phyloP scores from a whole-genome alignment of 2,329 filamentous ascomycete species.

The Lachnellula suecica region DNA sequence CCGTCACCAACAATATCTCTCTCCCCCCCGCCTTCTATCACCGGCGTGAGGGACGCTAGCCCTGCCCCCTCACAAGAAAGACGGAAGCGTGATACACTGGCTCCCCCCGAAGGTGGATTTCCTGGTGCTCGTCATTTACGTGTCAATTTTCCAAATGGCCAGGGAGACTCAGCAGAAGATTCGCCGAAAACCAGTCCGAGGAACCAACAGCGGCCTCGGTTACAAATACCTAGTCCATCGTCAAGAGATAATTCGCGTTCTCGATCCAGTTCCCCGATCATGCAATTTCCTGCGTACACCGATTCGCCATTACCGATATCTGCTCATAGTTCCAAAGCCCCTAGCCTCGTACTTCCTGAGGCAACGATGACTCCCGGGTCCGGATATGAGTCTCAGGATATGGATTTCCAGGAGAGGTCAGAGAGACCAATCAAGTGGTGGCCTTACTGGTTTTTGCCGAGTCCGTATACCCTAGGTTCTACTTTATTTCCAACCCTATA shows the following conservation, averaged over 20 bases:
- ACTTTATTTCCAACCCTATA: constrained; percentile 87
- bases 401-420: constrained; percentile 30
- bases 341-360: constrained; percentile 32
- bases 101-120: constrained; percentile 40
- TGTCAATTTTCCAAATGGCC: constrained; percentile 34
- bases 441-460: constrained; percentile 73
- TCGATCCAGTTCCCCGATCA: constrained; percentile 26
- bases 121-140: constrained; percentile 31
- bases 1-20: constrained; percentile 36
- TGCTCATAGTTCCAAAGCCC: constrained; percentile 24
- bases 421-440: constrained; percentile 65
- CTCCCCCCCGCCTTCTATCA: constrained; percentile 25
- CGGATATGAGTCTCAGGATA: constrained; percentile 19
- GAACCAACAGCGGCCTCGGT: constrained; percentile 19
- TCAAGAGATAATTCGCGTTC: constrained; percentile 30
- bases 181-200: constrained; percentile 18
- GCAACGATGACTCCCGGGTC: constrained; percentile 23
- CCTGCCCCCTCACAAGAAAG: constrained; percentile 28
- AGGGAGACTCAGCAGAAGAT: constrained; percentile 14
- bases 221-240: constrained; percentile 27
- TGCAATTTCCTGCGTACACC: constrained; percentile 32
- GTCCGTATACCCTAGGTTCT: constrained; percentile 67
- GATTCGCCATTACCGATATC: constrained; percentile 33
- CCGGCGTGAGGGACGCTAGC: constrained; percentile 31
- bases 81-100: constrained; percentile 38